Conservation (phyloP, 495 filamentous ascomycete genomes). For the Talaromyces thailandensis region DNA sequence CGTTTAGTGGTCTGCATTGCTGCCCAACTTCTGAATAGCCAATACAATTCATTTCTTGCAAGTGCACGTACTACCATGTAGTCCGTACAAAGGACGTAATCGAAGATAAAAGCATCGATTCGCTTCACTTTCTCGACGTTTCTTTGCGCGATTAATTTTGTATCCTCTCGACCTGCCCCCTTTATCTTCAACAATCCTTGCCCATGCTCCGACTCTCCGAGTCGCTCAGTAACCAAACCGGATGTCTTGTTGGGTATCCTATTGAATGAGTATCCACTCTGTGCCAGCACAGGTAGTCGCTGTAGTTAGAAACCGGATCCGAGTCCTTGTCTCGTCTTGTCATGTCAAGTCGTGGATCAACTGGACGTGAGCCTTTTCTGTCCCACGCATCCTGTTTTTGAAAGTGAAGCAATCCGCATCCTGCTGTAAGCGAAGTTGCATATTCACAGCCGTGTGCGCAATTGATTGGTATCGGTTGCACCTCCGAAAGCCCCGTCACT, state of each 20-base stretch:
- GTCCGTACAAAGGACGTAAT: neutral
- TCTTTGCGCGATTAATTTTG: neutral
- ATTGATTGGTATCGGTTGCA: neutral
- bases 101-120: neutral
- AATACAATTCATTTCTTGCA: neutral
- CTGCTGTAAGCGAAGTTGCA: neutral
- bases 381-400: neutral
- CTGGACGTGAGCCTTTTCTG: neutral
- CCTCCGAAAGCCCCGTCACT: neutral
- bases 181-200: neutral
- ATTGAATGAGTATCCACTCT: neutral
- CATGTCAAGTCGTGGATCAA: neutral
- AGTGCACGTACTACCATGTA: too few species aligned
- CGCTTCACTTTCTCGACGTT: neutral
- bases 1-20: conserved; percentile 22
- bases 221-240: neutral
- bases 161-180: neutral
- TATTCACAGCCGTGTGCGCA: neutral
- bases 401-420: neutral
- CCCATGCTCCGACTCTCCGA: neutral
- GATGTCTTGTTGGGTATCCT: neutral
- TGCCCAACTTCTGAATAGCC: conserved; percentile 29
- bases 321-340: neutral
- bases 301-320: neutral
- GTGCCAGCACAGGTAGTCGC: neutral